phyloP scores from a whole-genome alignment of 2,329 filamentous ascomycete species.

The Fusarium sp. region DNA sequence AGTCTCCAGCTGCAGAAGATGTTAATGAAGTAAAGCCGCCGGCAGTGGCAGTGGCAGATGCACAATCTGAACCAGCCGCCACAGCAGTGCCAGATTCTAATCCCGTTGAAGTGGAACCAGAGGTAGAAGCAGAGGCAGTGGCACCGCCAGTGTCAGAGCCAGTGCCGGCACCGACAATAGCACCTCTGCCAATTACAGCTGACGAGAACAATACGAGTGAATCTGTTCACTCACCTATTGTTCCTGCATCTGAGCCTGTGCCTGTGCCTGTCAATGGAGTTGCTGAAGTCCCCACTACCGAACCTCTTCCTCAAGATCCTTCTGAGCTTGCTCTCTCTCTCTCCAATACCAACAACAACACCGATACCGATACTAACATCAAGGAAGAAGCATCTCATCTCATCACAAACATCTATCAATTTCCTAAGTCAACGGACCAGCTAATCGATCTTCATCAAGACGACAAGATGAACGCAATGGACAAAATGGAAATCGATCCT shows the following conservation, averaged over 20 bases:
- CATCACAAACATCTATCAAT: constrained; percentile 13
- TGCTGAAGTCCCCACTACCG: not conserved
- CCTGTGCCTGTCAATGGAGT: constrained; percentile 23
- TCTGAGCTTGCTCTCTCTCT: constrained; percentile 4
- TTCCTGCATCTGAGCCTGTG: constrained; percentile 6
- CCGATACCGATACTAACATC: constrained; percentile 11
- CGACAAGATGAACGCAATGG: constrained; percentile 38
- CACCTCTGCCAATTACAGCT: not conserved
- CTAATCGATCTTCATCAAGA: constrained; percentile 8
- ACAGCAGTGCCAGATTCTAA: constrained; percentile 1
- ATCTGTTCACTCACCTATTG: constrained; percentile 18
- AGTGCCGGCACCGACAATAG: constrained; percentile 3
- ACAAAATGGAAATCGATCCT: constrained; percentile 35
- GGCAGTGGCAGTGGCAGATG: not conserved
- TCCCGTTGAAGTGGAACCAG: not conserved
- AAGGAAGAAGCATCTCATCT: constrained; percentile 28
- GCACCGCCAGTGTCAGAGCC: not conserved
- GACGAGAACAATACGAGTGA: constrained; percentile 19
- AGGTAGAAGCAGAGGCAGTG: not conserved
- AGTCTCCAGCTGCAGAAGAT: constrained; percentile 1
- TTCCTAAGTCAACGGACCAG: constrained; percentile 16
- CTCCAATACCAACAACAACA: constrained; percentile 6
- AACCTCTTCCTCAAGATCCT: constrained; percentile 17
- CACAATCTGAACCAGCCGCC: constrained; percentile 10
- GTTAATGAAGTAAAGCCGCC: not conserved